phyloP scores from a whole-genome alignment of 805 yeast genomes.

The Suhomyces prunicola region DNA sequence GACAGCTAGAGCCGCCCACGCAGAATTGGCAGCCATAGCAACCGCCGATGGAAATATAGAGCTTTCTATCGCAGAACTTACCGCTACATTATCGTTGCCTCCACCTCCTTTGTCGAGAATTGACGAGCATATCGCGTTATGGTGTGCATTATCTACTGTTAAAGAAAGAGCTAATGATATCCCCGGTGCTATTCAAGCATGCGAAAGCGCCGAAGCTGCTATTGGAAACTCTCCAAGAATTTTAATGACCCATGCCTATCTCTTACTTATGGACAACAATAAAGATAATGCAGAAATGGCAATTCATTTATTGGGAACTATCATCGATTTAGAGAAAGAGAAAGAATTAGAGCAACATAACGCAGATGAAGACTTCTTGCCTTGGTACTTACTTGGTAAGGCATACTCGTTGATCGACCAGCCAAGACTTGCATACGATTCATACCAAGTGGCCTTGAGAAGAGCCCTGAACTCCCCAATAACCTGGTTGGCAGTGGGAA shows the following conservation, averaged over 20 bases:
- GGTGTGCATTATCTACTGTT: constrained; percentile 53
- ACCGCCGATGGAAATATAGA: constrained; percentile 50
- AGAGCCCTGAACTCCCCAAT: constrained; percentile 53
- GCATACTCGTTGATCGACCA: constrained; percentile 47
- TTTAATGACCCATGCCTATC: constrained; percentile 47
- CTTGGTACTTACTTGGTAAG: constrained; percentile 54
- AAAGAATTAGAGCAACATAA: constrained; percentile 12
- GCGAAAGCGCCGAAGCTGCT: constrained; percentile 46
- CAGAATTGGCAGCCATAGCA: constrained; percentile 55
- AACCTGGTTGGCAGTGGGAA: constrained; percentile 67
- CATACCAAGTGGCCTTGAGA: constrained; percentile 52
- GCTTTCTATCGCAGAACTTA: constrained; percentile 47
- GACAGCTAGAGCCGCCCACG: constrained; percentile 50
- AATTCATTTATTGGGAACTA: constrained; percentile 31
- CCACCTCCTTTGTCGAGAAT: constrained; percentile 44
- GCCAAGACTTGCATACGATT: constrained; percentile 52
- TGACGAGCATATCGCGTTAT: constrained; percentile 47
- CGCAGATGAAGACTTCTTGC: constrained; percentile 48
- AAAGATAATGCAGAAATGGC: constrained; percentile 31
- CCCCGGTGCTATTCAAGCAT: constrained; percentile 46
- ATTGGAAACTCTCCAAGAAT: constrained; percentile 46
- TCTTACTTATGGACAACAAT: constrained; percentile 36
- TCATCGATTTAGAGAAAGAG: constrained; percentile 24
- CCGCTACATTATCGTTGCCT: constrained; percentile 49
- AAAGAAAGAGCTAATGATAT: constrained; percentile 51